phyloP scores from a whole-genome alignment of 495 filamentous ascomycete species.

The Hyaloscypha hepaticicola region DNA sequence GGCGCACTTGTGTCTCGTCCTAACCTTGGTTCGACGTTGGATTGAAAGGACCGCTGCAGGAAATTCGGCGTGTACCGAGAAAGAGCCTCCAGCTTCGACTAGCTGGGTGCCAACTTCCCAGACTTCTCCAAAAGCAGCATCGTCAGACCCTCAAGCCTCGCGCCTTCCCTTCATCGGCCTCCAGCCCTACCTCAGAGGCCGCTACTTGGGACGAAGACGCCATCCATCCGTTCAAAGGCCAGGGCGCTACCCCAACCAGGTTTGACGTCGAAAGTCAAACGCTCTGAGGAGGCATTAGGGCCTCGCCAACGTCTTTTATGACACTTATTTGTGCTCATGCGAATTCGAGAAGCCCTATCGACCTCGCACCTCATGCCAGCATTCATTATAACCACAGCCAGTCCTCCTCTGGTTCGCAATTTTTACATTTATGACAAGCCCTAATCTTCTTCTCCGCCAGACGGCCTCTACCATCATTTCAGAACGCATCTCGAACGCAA shows the following conservation, averaged over 20 bases:
- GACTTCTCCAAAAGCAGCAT: not conserved
- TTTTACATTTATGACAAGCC: not conserved
- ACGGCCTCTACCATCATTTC: not conserved
- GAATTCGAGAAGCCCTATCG: constrained; percentile 10
- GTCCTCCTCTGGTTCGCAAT: constrained; percentile 1
- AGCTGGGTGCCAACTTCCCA: constrained; percentile 5
- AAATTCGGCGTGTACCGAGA: constrained; percentile 19
- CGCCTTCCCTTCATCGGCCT: constrained; percentile 13
- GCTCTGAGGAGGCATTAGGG: constrained; percentile 9
- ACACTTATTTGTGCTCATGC: constrained; percentile 13
- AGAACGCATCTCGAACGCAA: constrained; percentile 3
- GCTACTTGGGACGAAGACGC: constrained; percentile 8
- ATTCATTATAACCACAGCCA: constrained; percentile 10
- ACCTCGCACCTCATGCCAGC: constrained; percentile 8
- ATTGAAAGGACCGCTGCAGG: constrained; percentile 18
- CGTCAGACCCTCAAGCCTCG: constrained; percentile 11
- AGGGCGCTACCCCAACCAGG: constrained; percentile 10
- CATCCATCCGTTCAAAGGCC: constrained; percentile 10
- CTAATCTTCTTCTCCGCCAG: not conserved
- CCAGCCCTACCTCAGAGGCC: constrained; percentile 6
- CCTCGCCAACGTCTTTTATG: constrained; percentile 20
- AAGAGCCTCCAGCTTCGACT: constrained; percentile 26
- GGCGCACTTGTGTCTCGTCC: constrained; percentile 10
- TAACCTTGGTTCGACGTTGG: constrained; percentile 6
- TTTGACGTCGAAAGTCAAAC: constrained; percentile 19